Evolutionary conservation across 345 rosid genomes (phyloP).

Genomic region (Anacardium occidentale): DNA sequence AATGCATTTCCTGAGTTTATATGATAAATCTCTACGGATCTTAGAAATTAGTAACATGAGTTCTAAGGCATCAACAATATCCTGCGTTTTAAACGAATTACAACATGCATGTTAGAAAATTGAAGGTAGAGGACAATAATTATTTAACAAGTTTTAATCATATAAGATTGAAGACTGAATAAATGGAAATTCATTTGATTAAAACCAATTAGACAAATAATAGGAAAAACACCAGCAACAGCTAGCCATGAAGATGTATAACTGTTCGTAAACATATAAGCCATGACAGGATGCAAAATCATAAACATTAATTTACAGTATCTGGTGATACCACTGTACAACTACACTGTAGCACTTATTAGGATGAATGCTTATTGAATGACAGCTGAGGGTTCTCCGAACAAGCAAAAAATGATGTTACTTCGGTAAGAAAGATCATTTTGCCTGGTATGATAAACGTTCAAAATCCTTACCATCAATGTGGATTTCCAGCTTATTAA

Average conservation of each 20-base stretch:
- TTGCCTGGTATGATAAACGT: neutral
- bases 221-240: slow-evolving; percentile 2
- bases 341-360: slow-evolving; percentile 21
- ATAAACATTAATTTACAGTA: slow-evolving; percentile 31
- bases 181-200: too few species aligned
- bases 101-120: too few species aligned
- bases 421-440: neutral
- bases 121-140: too few species aligned
- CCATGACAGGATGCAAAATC: slow-evolving; percentile 3
- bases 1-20: too few species aligned
- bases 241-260: neutral
- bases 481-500: neutral
- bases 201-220: neutral
- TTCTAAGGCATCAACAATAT: too few species aligned
- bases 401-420: slow-evolving; percentile 1
- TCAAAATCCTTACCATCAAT: neutral
- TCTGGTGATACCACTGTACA: slow-evolving; percentile 29
- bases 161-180: too few species aligned
- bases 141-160: too few species aligned
- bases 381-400: too few species aligned
- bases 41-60: too few species aligned
- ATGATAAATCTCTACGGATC: too few species aligned
- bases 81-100: too few species aligned
- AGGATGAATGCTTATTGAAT: slow-evolving; percentile 11
- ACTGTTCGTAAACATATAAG: neutral